Conservation (phyloP, 2,329 filamentous ascomycete genomes). For the Cladosporium sp. region DNA sequence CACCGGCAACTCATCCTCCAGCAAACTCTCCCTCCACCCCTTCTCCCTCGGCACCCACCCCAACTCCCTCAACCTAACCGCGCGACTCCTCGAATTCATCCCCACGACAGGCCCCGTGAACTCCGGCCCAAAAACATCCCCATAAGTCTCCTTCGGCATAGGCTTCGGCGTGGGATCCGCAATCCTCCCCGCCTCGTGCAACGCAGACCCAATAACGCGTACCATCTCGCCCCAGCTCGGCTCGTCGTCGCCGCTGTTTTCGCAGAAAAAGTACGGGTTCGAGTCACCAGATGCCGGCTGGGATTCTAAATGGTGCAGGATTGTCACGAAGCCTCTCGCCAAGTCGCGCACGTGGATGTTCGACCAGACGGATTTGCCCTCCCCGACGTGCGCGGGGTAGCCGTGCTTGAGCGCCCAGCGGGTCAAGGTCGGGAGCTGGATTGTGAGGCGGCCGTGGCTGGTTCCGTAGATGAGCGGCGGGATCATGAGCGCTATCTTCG, state of each 20-base stretch:
- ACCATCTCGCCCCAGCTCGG: slow-evolving; percentile 41
- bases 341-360: slow-evolving; percentile 47
- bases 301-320: slow-evolving; percentile 44
- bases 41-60: slow-evolving; percentile 46
- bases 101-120: slow-evolving; percentile 37
- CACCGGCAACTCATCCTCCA: slow-evolving; percentile 41
- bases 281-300: slow-evolving; percentile 24
- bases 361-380: slow-evolving; percentile 38
- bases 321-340: slow-evolving; percentile 40
- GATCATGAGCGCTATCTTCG: slow-evolving; percentile 46
- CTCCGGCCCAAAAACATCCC: slow-evolving; percentile 36
- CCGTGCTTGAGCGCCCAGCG: slow-evolving; percentile 47
- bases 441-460: slow-evolving; percentile 38
- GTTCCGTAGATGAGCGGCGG: slow-evolving; percentile 45
- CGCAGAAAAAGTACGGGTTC: slow-evolving; percentile 50
- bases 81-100: slow-evolving; percentile 40
- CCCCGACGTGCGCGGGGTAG: slow-evolving; percentile 42
- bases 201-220: slow-evolving; percentile 33
- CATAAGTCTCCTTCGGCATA: slow-evolving; percentile 35
- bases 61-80: slow-evolving; percentile 40
- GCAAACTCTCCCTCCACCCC: slow-evolving; percentile 34
- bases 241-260: slow-evolving; percentile 38
- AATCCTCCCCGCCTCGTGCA: slow-evolving; percentile 37
- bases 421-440: slow-evolving; percentile 45
- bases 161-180: slow-evolving; percentile 32